Conservation (phyloP, 345 rosid species). For the Eucalyptus sp. region DNA sequence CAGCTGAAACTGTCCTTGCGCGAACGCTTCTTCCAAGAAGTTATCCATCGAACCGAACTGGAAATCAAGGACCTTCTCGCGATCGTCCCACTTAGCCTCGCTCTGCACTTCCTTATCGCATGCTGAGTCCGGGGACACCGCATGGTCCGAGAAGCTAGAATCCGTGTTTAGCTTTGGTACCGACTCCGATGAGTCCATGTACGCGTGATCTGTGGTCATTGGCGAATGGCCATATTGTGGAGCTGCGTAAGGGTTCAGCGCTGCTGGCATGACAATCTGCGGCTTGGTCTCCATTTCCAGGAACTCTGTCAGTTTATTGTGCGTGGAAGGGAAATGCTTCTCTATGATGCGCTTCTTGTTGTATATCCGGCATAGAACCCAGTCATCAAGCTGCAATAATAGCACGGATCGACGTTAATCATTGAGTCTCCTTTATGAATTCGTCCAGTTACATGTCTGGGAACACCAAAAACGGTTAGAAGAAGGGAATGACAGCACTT, state of each 20-base stretch:
- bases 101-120: slow-evolving; percentile 53
- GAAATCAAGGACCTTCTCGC: slow-evolving; percentile 12
- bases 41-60: slow-evolving; percentile 19
- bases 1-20: slow-evolving; percentile 31
- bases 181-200: slow-evolving; percentile 47
- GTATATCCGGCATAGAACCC: slow-evolving; percentile 77
- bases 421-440: background rate
- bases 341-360: slow-evolving; percentile 75
- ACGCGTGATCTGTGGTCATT: background rate
- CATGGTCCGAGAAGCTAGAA: slow-evolving; percentile 62
- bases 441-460: background rate
- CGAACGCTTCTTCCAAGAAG: slow-evolving; percentile 39
- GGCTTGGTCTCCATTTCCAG: slow-evolving; percentile 31
- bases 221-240: background rate
- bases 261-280: background rate
- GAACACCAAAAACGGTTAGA: background rate
- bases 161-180: slow-evolving; percentile 41
- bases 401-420: background rate
- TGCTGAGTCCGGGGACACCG: slow-evolving; percentile 37
- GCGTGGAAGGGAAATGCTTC: slow-evolving; percentile 18
- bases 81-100: slow-evolving; percentile 26
- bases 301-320: background rate
- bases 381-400: slow-evolving; percentile 64
- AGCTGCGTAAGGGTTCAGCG: background rate
- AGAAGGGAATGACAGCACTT: background rate